A percentile compares a stretch with the other conserved stretches of the same genome.
Conservation (phyloP, 352 stramenopile genomes). For the Blastocystis sp. region DNA sequence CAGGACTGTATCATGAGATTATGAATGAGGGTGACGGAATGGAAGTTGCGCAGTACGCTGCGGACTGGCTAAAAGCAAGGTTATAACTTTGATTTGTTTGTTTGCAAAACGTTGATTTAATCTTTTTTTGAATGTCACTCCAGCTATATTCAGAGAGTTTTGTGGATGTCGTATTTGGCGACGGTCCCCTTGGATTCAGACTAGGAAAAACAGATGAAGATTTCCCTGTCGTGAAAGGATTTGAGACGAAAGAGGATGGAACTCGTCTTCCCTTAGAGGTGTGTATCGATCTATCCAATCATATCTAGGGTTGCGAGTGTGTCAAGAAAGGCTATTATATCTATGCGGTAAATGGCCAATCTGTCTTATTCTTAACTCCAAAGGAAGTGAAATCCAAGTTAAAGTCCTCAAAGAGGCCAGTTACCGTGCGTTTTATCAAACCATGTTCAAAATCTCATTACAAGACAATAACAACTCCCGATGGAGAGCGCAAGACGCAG, state of each 20-base stretch:
- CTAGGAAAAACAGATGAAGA: constrained; percentile 25
- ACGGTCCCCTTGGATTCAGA: constrained; percentile 6
- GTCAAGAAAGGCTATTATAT: constrained; percentile 42
- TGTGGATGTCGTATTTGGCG: constrained; percentile 19
- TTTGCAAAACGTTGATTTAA: neutral
- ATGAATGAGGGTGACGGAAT: constrained; percentile 26
- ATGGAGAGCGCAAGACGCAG: neutral
- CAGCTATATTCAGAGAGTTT: constrained; percentile 31
- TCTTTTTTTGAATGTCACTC: neutral
- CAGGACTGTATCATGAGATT: constrained; percentile 33
- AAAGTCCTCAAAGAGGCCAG: neutral
- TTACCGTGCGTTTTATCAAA: constrained; percentile 28
- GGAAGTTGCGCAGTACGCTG: neutral
- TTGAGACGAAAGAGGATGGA: constrained; percentile 50
- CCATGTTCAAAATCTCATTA: neutral
- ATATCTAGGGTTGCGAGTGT: neutral
- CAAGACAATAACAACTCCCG: neutral
- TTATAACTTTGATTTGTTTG: neutral
- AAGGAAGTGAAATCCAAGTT: constrained; percentile 57
- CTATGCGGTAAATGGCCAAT: constrained; percentile 42
- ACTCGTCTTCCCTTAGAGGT: constrained; percentile 19
- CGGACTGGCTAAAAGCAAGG: constrained; percentile 4
- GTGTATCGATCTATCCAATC: neutral
- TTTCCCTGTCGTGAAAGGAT: neutral
- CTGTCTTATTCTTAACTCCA: neutral